Base-by-base conservation (phyloP, 2,329 filamentous ascomycete genomes). In the Claviceps sp. region DNA sequence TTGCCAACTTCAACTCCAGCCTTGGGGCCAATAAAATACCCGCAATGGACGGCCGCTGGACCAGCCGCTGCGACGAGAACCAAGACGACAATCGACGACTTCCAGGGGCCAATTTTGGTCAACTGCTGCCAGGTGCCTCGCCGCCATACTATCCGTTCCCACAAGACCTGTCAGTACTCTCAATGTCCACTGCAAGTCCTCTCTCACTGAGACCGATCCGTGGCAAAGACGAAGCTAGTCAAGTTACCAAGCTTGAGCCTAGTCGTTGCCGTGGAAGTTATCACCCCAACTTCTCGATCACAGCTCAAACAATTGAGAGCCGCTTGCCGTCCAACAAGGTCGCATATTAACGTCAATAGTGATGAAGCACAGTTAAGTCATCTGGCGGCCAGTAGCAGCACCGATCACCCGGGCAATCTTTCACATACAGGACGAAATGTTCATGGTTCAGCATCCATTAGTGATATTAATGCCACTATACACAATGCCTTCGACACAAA, bases 191-290 rank as follows among this genome's bases (percentile, higher is more conserved):
- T 49, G 34, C 52, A 54, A 20, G 26, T 26, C 16, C n/a, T 45
- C 29, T 34, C 3, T 16, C 44, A 50, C 16, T 52, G 37, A 43
- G 47, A 17, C 42, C 16, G n/a, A n/a, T 23, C 5, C 26, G 47
- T 55, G 59, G 53, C 68, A 68, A 29, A 51, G 67, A 61, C 56
- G 68, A 68, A 50, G 65, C 65, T 38, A 68, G 61, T 63, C 74
- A 72, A 61, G 70, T 74, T 59, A 68, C 66, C 50, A 76, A 75
- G 60, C 61, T 66, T 43, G 55, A 57, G 46, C 53, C 59, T 48
- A 61, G 37, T 20, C 29, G 47, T 48, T 54, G 54, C 4, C 54
- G 53, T 44, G 51, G n/a, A 47, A 52, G 50, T 52, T 64, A 62
- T 37, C 60, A 60, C 52, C 53, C 59, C 11, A 54, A 62, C n/a